A percentile compares a stretch with the other conserved stretches of the same genome.
Conservation (phyloP, 495 filamentous ascomycete genomes). For the Bryoglossum gracile region DNA sequence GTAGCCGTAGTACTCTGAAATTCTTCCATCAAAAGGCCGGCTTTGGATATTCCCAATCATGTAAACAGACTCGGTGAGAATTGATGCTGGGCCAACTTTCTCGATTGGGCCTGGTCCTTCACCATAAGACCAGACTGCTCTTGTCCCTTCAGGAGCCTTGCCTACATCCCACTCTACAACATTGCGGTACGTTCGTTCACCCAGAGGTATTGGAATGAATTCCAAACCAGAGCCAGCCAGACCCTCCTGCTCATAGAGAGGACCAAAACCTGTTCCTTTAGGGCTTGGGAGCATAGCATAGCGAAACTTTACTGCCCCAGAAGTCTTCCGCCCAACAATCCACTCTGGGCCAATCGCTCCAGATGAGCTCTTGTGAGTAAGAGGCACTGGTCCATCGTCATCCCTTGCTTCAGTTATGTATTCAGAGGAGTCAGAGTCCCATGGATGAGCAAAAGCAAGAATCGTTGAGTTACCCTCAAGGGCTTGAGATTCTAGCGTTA, state of each 20-base stretch:
- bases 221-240: constrained; percentile 14
- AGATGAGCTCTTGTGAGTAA: not conserved
- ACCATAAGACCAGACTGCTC: constrained; percentile 22
- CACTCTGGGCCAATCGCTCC: not conserved
- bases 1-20: constrained; percentile 15
- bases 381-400: not conserved
- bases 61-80: constrained; percentile 17
- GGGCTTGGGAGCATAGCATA: not conserved
- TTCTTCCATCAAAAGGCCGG: not conserved
- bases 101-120: constrained; percentile 17
- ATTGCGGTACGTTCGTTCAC: constrained; percentile 6
- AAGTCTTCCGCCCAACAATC: not conserved
- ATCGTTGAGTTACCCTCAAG: not conserved
- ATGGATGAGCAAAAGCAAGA: not conserved
- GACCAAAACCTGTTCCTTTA: not conserved
- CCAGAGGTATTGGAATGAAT: constrained; percentile 7
- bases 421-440: not conserved
- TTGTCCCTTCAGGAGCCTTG: constrained; percentile 9
- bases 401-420: not conserved
- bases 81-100: constrained; percentile 12
- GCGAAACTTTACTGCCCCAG: not conserved
- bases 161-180: constrained; percentile 19
- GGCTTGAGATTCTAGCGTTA: constrained; percentile 1
- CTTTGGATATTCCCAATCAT: constrained; percentile 20
- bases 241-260: constrained; percentile 11